A percentile compares a stretch with the other conserved stretches of the same genome.
These are phyloP conservation scores for Ogataea paraovalis DNA, from an alignment of 805 yeast genomes.

Conservation along the genomic window DNA sequence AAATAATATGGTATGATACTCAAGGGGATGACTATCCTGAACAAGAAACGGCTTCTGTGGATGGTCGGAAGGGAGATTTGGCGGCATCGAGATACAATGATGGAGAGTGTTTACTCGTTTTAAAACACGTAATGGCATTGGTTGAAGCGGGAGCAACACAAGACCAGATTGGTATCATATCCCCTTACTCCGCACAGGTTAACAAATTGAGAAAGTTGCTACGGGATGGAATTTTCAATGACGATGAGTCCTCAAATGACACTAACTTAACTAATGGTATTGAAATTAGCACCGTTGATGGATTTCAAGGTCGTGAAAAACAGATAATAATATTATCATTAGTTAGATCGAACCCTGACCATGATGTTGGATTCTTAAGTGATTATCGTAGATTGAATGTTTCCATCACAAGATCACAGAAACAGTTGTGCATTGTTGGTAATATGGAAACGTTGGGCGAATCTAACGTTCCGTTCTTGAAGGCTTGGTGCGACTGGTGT, in stretches of 20 bases:
- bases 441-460: slow-evolving; percentile 67
- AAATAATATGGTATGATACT: slow-evolving; percentile 84
- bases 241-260: slow-evolving; percentile 3
- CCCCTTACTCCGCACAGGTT: slow-evolving; percentile 92
- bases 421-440: slow-evolving; percentile 83
- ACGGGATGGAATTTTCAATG: slow-evolving; percentile 21
- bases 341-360: slow-evolving; percentile 71
- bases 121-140: slow-evolving; percentile 51
- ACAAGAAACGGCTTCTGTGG: slow-evolving; percentile 34
- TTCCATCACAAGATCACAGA: slow-evolving; percentile 85
- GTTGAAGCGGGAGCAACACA: slow-evolving; percentile 48
- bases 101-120: slow-evolving; percentile 64
- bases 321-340: slow-evolving; percentile 76
- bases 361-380: slow-evolving; percentile 75
- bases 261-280: slow-evolving; percentile 26
- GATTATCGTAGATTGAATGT: slow-evolving; percentile 84
- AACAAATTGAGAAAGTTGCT: slow-evolving; percentile 48
- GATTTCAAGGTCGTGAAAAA: slow-evolving; percentile 95
- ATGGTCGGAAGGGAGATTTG: slow-evolving; percentile 13
- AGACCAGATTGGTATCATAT: slow-evolving; percentile 71
- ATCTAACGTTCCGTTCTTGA: slow-evolving; percentile 45
- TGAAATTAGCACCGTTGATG: slow-evolving; percentile 90
- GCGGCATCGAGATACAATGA: slow-evolving; percentile 68
- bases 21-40: slow-evolving; percentile 86
- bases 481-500: slow-evolving; percentile 66